These are phyloP conservation scores for Argentina anserina DNA, from an alignment of 306 rosid genomes.

Conservation along the genomic window DNA sequence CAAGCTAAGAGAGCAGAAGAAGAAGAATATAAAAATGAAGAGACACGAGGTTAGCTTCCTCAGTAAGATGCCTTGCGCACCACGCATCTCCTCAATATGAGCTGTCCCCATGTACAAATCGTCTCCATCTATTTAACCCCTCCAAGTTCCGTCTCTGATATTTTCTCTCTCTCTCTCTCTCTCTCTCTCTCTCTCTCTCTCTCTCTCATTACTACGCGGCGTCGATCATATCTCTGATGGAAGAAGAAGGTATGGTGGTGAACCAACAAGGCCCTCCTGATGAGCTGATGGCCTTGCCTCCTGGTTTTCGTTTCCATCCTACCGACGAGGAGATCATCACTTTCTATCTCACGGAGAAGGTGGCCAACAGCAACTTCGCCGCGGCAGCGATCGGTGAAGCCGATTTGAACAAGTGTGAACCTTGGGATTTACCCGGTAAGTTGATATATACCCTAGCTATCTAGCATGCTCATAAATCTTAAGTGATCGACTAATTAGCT, in stretches of 20 bases:
- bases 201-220: no score
- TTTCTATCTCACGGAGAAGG: conserved; percentile 61
- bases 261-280: conserved; percentile 36
- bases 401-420: conserved; percentile 86
- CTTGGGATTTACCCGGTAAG: conserved; percentile 94
- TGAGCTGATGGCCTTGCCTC: conserved; percentile 63
- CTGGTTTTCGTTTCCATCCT: conserved; percentile 94
- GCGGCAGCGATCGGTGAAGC: conserved; percentile 86
- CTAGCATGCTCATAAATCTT: no score
- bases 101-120: conserved; percentile 19
- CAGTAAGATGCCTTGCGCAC: conserved; percentile 59
- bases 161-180: conserved; percentile 38
- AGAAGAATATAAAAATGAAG: conserved; percentile 21
- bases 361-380: conserved; percentile 47
- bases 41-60: conserved; percentile 32
- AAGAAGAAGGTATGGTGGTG: conserved; percentile 47
- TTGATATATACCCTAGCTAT: background rate
- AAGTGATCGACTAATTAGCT: no score
- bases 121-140: conserved; percentile 49
- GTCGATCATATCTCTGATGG: conserved; percentile 16
- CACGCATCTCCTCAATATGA: conserved; percentile 58
- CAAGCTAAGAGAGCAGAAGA: conserved; percentile 33
- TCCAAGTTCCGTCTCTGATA: conserved; percentile 23
- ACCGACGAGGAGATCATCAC: conserved; percentile 81
- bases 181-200: conserved; percentile 7